Conservation (phyloP, 257 asterid species). For the Echites panduratus region DNA sequence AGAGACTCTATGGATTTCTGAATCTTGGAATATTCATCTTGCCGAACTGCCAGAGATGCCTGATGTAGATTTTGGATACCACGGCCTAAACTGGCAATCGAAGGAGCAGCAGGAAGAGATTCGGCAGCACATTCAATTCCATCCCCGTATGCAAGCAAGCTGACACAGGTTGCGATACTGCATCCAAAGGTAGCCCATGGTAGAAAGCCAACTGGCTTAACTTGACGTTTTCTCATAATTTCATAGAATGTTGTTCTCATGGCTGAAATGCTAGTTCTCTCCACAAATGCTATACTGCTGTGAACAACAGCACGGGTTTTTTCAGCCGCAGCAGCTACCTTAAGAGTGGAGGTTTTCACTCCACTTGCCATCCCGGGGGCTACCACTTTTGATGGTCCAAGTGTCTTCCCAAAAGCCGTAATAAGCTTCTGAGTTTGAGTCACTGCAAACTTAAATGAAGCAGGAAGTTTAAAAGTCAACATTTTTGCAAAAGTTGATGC, state of each 20-base stretch:
- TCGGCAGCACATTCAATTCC: constrained; percentile 93
- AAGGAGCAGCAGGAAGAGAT: constrained; percentile 74
- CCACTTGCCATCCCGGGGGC: constrained; percentile 50
- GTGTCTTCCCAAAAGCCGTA: constrained; percentile 49
- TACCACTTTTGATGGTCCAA: constrained; percentile 48
- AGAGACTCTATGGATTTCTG: constrained; percentile 63
- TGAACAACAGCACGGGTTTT: constrained; percentile 72
- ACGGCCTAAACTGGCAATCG: constrained; percentile 90
- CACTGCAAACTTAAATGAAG: constrained; percentile 54
- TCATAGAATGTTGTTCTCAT: constrained; percentile 80
- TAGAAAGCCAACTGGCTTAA: constrained; percentile 41
- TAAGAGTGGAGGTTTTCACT: constrained; percentile 43
- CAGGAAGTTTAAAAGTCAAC: constrained; percentile 57
- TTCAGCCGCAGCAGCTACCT: constrained; percentile 69
- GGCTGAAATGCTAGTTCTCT: constrained; percentile 84
- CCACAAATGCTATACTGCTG: constrained; percentile 72
- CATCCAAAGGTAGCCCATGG: constrained; percentile 91
- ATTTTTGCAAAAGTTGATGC: constrained; percentile 61
- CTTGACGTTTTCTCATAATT: constrained; percentile 74
- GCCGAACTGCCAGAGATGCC: constrained; percentile 55
- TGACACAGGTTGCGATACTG: constrained; percentile 73
- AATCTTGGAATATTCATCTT: constrained; percentile 55
- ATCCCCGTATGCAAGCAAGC: constrained; percentile 73
- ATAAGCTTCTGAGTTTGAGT: constrained; percentile 64
- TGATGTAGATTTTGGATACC: constrained; percentile 68